Evolutionary conservation across 2,329 filamentous ascomycete species (phyloP).

Genomic region (Epichloe hybrida): DNA sequence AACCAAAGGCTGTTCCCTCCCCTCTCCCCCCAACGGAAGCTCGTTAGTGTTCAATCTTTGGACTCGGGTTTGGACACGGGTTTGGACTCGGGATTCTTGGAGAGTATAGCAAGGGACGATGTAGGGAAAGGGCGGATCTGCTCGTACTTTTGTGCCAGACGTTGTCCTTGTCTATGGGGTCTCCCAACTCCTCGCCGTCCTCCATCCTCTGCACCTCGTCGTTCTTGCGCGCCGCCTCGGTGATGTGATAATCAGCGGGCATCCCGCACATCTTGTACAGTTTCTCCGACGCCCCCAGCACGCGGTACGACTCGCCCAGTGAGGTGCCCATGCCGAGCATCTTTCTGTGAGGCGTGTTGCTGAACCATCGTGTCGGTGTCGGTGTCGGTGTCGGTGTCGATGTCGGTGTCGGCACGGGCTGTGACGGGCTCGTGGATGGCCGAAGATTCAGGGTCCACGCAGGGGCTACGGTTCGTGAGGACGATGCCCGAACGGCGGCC

Average conservation of each 20-base stretch:
- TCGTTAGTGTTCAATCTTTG: background rate
- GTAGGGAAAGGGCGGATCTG: conserved; percentile 9
- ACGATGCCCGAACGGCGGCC: conserved; percentile 17
- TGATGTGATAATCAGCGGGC: conserved; percentile 65
- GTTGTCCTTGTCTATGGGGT: conserved; percentile 16
- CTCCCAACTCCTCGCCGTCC: conserved; percentile 70
- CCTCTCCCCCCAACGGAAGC: background rate
- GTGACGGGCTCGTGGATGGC: background rate
- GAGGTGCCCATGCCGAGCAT: conserved; percentile 21
- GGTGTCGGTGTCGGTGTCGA: conserved; percentile 8
- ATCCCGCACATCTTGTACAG: conserved; percentile 63
- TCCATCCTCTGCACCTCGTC: conserved; percentile 56
- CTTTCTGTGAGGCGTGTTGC: conserved; percentile 19
- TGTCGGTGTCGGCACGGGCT: conserved; percentile 1
- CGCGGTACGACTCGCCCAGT: conserved; percentile 47
- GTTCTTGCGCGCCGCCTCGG: conserved; percentile 50
- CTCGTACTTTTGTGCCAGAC: conserved; percentile 62
- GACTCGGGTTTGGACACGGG: too few relatives aligned
- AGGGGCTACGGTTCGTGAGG: conserved; percentile 12
- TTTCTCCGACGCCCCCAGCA: conserved; percentile 64
- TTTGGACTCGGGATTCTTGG: too few relatives aligned
- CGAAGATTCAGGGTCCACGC: conserved; percentile 7
- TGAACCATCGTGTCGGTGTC: conserved; percentile 21
- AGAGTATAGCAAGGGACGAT: too few relatives aligned
- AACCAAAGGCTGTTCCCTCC: conserved; percentile 49